Base-by-base conservation (phyloP, 2,329 filamentous ascomycete genomes). In the Fusarium albidum region DNA sequence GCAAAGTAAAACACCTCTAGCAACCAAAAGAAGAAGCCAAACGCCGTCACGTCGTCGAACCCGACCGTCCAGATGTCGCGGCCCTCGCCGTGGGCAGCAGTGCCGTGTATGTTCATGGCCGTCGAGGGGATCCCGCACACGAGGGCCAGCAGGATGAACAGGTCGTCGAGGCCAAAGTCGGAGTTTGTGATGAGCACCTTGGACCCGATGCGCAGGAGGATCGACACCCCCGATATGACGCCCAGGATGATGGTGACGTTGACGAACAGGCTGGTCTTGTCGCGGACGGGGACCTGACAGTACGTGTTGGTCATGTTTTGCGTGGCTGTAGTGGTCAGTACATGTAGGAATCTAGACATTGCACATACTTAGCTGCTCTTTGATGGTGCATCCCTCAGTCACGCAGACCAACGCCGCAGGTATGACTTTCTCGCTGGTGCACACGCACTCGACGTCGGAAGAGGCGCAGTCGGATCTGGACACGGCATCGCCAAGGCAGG, bases 371-470 rank as follows among this genome's bases (percentile, higher is more conserved):
- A 63, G 39, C 13, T 42, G 21, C 6, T 65, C 52, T 38, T 55
- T 64, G 13, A 59, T 29, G 5, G 59, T 50, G 43, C 67, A 69
- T 11, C 41, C 58, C 15, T 49, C 38, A 1, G 53, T 49, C 8
- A 65, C 54, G 27, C 67, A 69, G 6, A 57, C 17, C 5, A 57
- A 49, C 13, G 63, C 64, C 15, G 50, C 50, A 0, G 45, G 33
- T 13, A 69, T 50, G 6, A 65, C 61, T 7, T 41, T 31, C 29
- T 55, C 27, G 10, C 56, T 49, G 1, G 57, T 46, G 33, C 43
- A 46, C n/a, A 68, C 49, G 35, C 67, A 68, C 3, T 46, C 52
- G 25, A 56, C 42, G 42, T 69, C 58, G 38, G 55, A 53, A 9
- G 48, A 47, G 14, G 59, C 46, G 33, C 65, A 68, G 28, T 34